These are phyloP conservation scores for Diaporthe nobilis DNA, from an alignment of 2,329 filamentous ascomycete genomes.

Conservation along the genomic window DNA sequence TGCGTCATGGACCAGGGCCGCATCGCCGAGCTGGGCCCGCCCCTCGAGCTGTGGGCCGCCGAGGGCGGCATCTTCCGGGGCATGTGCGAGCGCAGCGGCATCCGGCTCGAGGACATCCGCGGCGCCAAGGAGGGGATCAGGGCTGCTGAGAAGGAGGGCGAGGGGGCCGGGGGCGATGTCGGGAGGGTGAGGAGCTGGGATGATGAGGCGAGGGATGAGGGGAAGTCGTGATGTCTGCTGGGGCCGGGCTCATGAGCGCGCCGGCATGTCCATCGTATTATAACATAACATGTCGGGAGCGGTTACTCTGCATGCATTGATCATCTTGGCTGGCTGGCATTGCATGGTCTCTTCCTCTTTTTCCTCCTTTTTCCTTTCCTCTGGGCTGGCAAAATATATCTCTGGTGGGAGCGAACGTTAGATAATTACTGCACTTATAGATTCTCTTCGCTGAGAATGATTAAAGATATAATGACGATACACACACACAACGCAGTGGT, in stretches of 20 bases:
- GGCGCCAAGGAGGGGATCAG: conserved; percentile 56
- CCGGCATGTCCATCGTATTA: background rate
- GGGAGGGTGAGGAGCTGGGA: conserved; percentile 43
- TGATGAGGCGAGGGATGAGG: conserved; percentile 39
- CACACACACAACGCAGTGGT: no score
- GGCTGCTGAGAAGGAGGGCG: conserved; percentile 32
- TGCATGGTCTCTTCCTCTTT: background rate
- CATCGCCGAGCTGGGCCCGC: conserved; percentile 89
- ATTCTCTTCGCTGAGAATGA: conserved; percentile 15
- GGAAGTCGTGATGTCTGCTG: conserved; percentile 1
- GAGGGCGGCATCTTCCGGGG: conserved; percentile 83
- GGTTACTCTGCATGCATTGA: background rate
- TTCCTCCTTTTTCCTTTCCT: background rate
- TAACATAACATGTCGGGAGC: background rate
- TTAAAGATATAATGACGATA: background rate
- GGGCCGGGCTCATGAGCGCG: background rate
- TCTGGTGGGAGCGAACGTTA: conserved; percentile 4
- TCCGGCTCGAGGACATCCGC: conserved; percentile 70
- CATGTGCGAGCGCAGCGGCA: conserved; percentile 92
- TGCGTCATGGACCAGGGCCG: conserved; percentile 93
- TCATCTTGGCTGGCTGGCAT: conserved; percentile 12
- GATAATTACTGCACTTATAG: background rate
- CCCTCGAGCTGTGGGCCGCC: conserved; percentile 78
- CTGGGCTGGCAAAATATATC: background rate
- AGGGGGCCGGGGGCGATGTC: background rate